Base-by-base conservation (phyloP, 768 basidiomycete genomes). In the Suillus spraguei region DNA sequence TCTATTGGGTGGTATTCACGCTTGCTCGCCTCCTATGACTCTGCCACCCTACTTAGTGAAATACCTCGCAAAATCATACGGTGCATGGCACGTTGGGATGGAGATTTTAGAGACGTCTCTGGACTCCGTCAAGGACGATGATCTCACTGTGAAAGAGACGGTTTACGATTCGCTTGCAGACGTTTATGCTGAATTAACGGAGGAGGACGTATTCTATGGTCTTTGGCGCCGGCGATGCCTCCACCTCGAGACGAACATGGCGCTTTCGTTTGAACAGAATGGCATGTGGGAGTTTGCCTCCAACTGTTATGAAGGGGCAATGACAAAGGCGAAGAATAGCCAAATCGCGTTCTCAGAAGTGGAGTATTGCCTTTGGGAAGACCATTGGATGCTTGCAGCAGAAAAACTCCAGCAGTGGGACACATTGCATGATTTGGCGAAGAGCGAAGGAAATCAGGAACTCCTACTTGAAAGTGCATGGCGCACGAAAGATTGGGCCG, bases 371-470 rank as follows among this genome's bases (percentile, higher is more conserved):
- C 80, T 99, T 22, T 99, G 97, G 97, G 97, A 99, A 70, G 97
- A 99, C 73, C 97, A 99, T 74, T 99, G 97, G 97, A 92, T 99
- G 64, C 79, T 96, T 9, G 85, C 95, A 1, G 90, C 95, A 0
- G 94, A 97, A 78, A 99, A 99, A 76, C 81, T 99, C 20, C 97
- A 99, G 72, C 92, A 97, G 65, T 99, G 97, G 97, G 97, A 99
- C 64, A 86, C 91, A 24, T 83, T 99, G 5, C 87, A 92, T 66
- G 97, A 99, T 60, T 85, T 99, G 22, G 95, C 94, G 1, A 88
- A 88, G 67, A 86, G 82, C 61, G 97, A 99, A 75, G 87, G 86
- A 33, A 97, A 99, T 70, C 87, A 94, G 63, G 97, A 99, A 71
- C 79, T 99, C 47, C 82, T 94, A 71, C 82, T 99, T 46, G 97